Conservation (phyloP, 352 stramenopile species). For the Phytophthora capsici region DNA sequence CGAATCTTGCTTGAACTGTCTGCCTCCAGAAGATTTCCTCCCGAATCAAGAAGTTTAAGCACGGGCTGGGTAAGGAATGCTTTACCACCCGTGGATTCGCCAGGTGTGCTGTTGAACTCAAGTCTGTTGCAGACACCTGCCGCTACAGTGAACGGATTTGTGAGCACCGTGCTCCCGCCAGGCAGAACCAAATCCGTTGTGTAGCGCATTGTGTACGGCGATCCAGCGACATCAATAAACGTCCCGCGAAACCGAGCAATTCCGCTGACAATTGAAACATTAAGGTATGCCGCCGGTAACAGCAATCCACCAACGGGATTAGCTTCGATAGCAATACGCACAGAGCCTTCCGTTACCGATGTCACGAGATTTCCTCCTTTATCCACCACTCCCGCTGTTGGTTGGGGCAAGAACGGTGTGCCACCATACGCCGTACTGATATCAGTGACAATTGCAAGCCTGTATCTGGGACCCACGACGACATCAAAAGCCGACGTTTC, state of each 20-base stretch:
- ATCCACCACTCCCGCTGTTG: slow-evolving; percentile 79
- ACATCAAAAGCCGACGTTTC: slow-evolving; percentile 81
- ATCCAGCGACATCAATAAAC: slow-evolving; percentile 81
- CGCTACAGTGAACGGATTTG: slow-evolving; percentile 82
- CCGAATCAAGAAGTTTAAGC: slow-evolving; percentile 79
- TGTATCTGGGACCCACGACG: slow-evolving; percentile 60
- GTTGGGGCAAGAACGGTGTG: slow-evolving; percentile 78
- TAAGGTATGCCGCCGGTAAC: slow-evolving; percentile 50
- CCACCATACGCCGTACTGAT: slow-evolving; percentile 84
- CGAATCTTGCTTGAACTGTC: slow-evolving; percentile 71
- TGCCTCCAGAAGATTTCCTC: slow-evolving; percentile 67
- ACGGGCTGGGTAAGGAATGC: slow-evolving; percentile 80
- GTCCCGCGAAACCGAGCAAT: slow-evolving; percentile 65
- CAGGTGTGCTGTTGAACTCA: slow-evolving; percentile 49
- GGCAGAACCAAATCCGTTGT: slow-evolving; percentile 60
- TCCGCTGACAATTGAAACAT: slow-evolving; percentile 59
- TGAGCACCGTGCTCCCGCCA: slow-evolving; percentile 64
- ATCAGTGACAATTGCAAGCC: slow-evolving; percentile 69
- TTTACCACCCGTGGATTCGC: slow-evolving; percentile 60
- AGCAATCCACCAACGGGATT: slow-evolving; percentile 67
- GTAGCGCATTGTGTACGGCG: slow-evolving; percentile 78
- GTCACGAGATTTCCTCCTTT: slow-evolving; percentile 74
- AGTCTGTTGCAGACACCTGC: slow-evolving; percentile 58
- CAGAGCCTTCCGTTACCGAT: slow-evolving; percentile 48
- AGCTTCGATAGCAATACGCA: slow-evolving; percentile 71